Percentiles rank a stretch among this genome's conserved stretches.
Evolutionary conservation across 139 green algal genomes (phyloP).

Genomic region (Tetradesmus obliquus): DNA sequence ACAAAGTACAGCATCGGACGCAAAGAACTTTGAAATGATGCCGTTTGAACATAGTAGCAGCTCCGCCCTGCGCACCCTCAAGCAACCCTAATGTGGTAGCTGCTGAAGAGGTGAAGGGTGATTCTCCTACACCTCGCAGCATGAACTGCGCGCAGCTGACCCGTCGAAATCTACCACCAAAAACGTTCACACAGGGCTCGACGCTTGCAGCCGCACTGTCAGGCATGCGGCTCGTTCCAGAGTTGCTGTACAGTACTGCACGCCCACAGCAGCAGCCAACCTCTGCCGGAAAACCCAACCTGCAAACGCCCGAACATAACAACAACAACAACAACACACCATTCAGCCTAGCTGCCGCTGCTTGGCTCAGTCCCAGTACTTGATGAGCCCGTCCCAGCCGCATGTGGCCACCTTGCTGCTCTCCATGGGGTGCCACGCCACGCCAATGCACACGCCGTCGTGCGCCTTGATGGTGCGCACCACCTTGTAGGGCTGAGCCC

Average conservation of each 20-base stretch:
- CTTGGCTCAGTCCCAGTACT: slow-evolving; percentile 82
- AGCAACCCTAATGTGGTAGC: neutral
- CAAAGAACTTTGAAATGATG: neutral
- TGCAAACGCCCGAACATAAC: neutral
- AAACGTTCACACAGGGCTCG: too few species aligned
- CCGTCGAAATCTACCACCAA: neutral
- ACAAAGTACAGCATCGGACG: neutral
- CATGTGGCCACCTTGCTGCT: slow-evolving; percentile 94
- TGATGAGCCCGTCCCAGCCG: slow-evolving; percentile 96
- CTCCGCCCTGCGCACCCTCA: neutral
- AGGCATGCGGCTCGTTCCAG: neutral
- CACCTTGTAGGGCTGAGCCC: slow-evolving; percentile 84
- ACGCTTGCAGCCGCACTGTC: neutral
- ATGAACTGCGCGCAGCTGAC: neutral
- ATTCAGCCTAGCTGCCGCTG: too few species aligned
- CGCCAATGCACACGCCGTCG: slow-evolving; percentile 93
- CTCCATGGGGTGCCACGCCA: slow-evolving; percentile 95
- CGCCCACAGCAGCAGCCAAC: neutral
- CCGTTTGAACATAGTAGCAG: neutral
- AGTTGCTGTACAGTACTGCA: neutral
- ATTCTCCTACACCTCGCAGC: neutral
- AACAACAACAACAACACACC: neutral
- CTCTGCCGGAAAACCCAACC: neutral
- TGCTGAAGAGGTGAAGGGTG: neutral
- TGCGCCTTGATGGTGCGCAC: slow-evolving; percentile 89